Evolutionary conservation across 441 rosid species (phyloP), one percentile per base, ranked within the genome.

Genomic region (Populus hybrid): DNA sequence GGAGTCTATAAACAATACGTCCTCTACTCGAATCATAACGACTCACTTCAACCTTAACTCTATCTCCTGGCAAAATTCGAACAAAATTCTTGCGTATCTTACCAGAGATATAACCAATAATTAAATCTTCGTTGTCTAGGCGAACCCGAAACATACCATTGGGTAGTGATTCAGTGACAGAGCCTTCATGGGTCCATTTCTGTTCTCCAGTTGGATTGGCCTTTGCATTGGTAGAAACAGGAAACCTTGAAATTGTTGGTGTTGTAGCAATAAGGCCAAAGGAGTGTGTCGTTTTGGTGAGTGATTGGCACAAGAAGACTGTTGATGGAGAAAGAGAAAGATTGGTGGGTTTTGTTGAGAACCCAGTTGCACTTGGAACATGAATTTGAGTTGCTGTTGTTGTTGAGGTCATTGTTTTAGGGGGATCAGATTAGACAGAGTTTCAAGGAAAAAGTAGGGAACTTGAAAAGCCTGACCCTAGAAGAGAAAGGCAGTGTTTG

Each of bases 101-200:
- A 24, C 98, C 97, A 21, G 97, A 93, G 70, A 91, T 90, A 67
- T 95, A 93, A 28, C 98, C 99, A 28, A 95, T 88, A 72, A 95
- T 84, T 73, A 88, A 76, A 76, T 88, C 95, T 10, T 90, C 74
- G 50, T 93, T 95, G 81, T 92, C 97, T 75, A 95, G 78, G 73
- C 80, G 88, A 2, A 94, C 94, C 67, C 94, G 82, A 79, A 95
- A 95, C 98, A 95, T 95, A 8, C 95, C 98, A 74, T 93, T 93
- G 69, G 98, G 88, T 6, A 95, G 89, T 57, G 97, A 95, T 77
- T 95, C 97, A 0, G 93, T 92, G 23, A 95, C 82, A 54, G 86
- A 86, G 73, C 98, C 98, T 88, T 95, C 89, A 8, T 86, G 81
- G 10, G 86, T 88, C 69, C 88, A 89, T 46, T 84, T 86, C 81